Evolutionary conservation across 768 basidiomycete species (phyloP).

Genomic region (Agrocybe chaxingu): DNA sequence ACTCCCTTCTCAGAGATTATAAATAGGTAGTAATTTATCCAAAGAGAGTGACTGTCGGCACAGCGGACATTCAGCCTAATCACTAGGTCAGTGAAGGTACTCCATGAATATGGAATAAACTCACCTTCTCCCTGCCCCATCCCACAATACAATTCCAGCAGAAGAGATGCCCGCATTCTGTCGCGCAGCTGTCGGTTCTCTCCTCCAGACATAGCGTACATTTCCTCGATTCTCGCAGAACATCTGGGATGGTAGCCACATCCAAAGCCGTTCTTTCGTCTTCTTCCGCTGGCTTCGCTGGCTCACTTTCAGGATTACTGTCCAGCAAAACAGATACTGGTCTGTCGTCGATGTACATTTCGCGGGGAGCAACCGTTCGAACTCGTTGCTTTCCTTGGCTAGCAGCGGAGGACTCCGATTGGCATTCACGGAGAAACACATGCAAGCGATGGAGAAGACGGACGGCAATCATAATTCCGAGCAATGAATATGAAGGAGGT

Average conservation of each 20-base stretch:
- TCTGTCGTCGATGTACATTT: conserved; percentile 55
- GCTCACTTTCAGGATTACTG: conserved; percentile 49
- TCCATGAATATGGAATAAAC: conserved; percentile 4
- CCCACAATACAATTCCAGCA: conserved; percentile 89
- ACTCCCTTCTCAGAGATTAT: conserved; percentile 61
- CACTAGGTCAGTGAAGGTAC: conserved; percentile 1
- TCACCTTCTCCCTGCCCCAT: conserved; percentile 86
- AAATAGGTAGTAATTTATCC: conserved; percentile 70
- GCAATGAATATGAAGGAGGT: conserved; percentile 83
- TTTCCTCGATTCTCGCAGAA: conserved; percentile 54
- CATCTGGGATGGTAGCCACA: conserved; percentile 49
- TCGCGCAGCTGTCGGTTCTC: conserved; percentile 75
- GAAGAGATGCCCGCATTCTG: conserved; percentile 88
- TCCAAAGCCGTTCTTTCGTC: conserved; percentile 69
- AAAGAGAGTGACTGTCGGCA: conserved; percentile 77
- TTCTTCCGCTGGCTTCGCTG: conserved; percentile 60
- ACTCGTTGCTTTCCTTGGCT: conserved; percentile 27
- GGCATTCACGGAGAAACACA: conserved; percentile 34
- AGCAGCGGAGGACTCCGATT: conserved; percentile 10
- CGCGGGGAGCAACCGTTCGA: conserved; percentile 20
- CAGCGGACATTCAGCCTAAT: conserved; percentile 79
- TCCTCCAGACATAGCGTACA: conserved; percentile 88
- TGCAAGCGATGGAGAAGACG: conserved; percentile 64
- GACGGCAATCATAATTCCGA: conserved; percentile 69
- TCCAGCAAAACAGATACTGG: conserved; percentile 58